Base-by-base conservation (phyloP, 2,329 filamentous ascomycete genomes). In the Pseudogymnoascus sp. region DNA sequence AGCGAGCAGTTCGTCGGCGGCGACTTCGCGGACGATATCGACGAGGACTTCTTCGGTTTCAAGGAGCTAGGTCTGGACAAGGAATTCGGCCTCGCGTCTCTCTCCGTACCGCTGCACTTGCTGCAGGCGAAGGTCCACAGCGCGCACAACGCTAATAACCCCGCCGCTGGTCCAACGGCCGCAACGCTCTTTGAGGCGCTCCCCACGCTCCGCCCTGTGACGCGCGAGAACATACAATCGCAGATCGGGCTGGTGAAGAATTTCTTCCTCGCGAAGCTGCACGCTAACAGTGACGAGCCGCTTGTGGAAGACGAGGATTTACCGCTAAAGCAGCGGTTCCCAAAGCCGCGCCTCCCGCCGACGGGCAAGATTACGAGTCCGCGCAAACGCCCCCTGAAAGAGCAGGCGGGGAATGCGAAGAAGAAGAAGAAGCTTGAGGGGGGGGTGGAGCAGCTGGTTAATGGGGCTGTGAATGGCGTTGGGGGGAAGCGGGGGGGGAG, bases 41-140 rank as follows among this genome's bases (percentile, higher is more conserved):
- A 92, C 65, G 94, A 99, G 78, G 94, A 99, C 77, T 99, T 97
- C 83, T 99, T 99, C 72, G 94, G 94, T 28, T 97, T 99, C 83
- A 92, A 92, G 73, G 92, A 96, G 65, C 84, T 99, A 53, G 94
- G 94, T 47, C 82, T 99, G 64, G 92, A 96, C 71, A 88, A 87
- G 69, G 94, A 99, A 73, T 89, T 97, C 73, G 92, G 92, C 16
- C 82, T 94, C 66, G 88, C 93, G 33, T 89, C 89, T 68, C 84
- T 97, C 65, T 92, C 90, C 62, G 94, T 99, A 37, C 94, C 95
- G 23, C 82, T 99, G 64, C 94, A 99, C 77, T 84, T 99, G 18
- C 84, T 99, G 28, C 94, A 97, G 73, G 92, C 91, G 68, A 87
- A 93, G 70, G 91, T 99, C 70, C 87, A 91, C 72, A 93, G 82